These are phyloP conservation scores for Coffea humblotiana DNA, from an alignment of 305 asterid genomes.

Conservation along the genomic window DNA sequence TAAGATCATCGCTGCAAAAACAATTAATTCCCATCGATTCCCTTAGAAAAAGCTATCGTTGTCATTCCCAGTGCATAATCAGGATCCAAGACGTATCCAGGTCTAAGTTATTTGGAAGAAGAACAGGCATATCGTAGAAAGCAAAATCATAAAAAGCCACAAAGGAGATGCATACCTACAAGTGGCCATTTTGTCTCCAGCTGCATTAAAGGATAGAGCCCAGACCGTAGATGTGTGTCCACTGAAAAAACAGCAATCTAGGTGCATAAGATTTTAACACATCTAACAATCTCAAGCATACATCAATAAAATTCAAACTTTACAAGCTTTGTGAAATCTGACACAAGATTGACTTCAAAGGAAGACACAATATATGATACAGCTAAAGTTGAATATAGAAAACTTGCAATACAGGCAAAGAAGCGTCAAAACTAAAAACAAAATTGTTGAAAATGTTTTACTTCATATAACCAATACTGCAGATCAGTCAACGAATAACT, in stretches of 20 bases:
- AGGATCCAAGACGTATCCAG: not conserved
- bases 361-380: not conserved
- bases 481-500: not conserved
- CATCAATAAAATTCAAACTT: not conserved
- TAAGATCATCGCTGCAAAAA: constrained; percentile 80
- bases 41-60: not conserved
- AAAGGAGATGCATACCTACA: constrained; percentile 61
- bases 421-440: not conserved
- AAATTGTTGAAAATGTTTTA: not conserved
- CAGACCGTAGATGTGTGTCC: constrained; percentile 82
- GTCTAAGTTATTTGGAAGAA: not conserved
- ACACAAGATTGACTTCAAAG: not conserved
- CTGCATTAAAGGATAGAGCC: constrained; percentile 70
- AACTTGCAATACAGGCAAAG: not conserved
- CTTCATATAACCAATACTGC: not conserved
- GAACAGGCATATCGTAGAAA: not conserved
- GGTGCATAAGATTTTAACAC: constrained; percentile 16
- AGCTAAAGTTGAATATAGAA: not conserved
- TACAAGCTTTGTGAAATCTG: not conserved
- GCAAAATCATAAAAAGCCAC: constrained; percentile 14
- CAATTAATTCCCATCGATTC: constrained; percentile 22
- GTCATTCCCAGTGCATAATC: constrained; percentile 1
- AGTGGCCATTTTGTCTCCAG: constrained; percentile 85
- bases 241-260: constrained; percentile 34
- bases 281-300: not conserved